Conservation (phyloP, 768 basidiomycete species). For the Rhizopogon rudus region DNA sequence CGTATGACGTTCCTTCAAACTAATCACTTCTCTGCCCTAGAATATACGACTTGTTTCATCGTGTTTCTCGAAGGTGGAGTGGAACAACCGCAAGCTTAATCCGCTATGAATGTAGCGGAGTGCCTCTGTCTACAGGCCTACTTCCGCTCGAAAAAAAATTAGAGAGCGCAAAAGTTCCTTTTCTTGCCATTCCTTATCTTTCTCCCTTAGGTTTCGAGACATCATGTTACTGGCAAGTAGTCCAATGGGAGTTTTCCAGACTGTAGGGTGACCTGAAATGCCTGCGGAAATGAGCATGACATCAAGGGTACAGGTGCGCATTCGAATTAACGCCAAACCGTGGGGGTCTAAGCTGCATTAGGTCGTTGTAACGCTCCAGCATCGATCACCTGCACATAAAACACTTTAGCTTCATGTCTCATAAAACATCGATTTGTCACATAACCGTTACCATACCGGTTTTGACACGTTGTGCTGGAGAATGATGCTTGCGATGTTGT, state of each 20-base stretch:
- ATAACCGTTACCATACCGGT: neutral
- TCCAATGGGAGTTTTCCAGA: neutral
- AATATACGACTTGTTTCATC: neutral
- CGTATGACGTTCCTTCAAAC: neutral
- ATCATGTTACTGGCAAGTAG: neutral
- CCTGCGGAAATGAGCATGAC: neutral
- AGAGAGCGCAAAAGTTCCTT: neutral
- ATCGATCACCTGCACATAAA: neutral
- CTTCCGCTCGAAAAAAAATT: neutral
- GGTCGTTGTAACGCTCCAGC: neutral
- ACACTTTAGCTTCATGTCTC: neutral
- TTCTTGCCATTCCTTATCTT: neutral
- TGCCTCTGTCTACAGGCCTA: neutral
- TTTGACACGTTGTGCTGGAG: neutral
- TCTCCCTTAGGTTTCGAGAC: neutral
- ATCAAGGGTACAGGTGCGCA: neutral
- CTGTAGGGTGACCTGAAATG: neutral
- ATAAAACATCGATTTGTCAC: neutral
- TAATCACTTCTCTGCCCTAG: neutral
- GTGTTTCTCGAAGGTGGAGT: neutral
- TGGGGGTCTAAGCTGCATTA: conserved; percentile 2
- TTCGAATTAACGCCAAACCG: conserved; percentile 2
- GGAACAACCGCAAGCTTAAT: too few relatives aligned
- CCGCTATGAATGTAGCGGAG: neutral
- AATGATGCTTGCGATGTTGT: neutral